Percentiles rank a stretch among this genome's conserved stretches.
These are phyloP conservation scores for Umbelopsis sp. DNA, from an alignment of 192 early-diverging fungal genomes.

Conservation along the genomic window DNA sequence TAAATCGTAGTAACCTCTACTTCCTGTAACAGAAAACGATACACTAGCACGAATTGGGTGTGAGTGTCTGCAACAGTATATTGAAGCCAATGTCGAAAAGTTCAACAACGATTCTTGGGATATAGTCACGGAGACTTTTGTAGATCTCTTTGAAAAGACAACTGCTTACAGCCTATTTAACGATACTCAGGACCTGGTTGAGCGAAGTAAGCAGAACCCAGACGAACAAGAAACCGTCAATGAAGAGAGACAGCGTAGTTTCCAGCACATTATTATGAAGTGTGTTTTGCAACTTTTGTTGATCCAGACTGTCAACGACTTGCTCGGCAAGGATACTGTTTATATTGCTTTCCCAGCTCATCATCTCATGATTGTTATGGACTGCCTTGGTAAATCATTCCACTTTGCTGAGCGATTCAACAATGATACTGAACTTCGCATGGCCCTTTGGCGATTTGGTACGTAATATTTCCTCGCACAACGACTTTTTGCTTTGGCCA, in stretches of 20 bases:
- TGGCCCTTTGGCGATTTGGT: slow-evolving; percentile 73
- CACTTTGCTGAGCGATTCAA: slow-evolving; percentile 85
- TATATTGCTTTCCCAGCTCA: slow-evolving; percentile 55
- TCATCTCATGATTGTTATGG: slow-evolving; percentile 76
- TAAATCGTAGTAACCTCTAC: not conserved
- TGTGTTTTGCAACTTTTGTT: slow-evolving; percentile 88
- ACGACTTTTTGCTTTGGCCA: not conserved
- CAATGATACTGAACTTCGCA: slow-evolving; percentile 70
- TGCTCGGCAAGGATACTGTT: slow-evolving; percentile 58
- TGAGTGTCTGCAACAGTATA: slow-evolving; percentile 87
- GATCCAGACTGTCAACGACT: slow-evolving; percentile 87
- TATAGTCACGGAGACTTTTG: slow-evolving; percentile 68
- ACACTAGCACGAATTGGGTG: slow-evolving; percentile 87
- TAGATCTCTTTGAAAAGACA: slow-evolving; percentile 76
- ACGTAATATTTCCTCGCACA: not conserved
- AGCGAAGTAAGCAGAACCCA: slow-evolving; percentile 1
- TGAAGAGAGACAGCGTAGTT: slow-evolving; percentile 67
- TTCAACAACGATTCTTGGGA: slow-evolving; percentile 76
- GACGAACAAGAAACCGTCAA: slow-evolving; percentile 26
- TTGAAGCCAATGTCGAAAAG: slow-evolving; percentile 76
- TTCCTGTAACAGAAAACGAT: slow-evolving; percentile 69
- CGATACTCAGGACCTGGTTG: slow-evolving; percentile 38
- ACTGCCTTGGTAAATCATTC: slow-evolving; percentile 79
- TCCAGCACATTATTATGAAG: slow-evolving; percentile 85
- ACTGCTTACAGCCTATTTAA: slow-evolving; percentile 76